A percentile compares a stretch with the other conserved stretches of the same genome.
Conservation (phyloP, 345 rosid species). For the Rhizophora apiculata region DNA sequence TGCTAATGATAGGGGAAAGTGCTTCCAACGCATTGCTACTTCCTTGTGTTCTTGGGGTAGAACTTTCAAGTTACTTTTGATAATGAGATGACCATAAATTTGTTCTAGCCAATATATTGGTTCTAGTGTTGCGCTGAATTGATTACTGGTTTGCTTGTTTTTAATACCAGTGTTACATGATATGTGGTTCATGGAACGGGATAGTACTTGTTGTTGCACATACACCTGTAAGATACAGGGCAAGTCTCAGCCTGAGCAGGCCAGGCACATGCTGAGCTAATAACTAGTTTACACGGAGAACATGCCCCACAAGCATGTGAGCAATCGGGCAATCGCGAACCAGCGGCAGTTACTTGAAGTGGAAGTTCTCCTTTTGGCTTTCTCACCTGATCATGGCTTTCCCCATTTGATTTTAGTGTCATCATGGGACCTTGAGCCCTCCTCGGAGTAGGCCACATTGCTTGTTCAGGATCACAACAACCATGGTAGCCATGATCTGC, state of each 20-base stretch:
- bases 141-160: too few relatives aligned
- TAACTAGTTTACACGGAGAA: slow-evolving; percentile 16
- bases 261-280: slow-evolving; percentile 6
- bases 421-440: background rate
- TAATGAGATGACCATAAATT: too few relatives aligned
- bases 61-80: too few relatives aligned
- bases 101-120: too few relatives aligned
- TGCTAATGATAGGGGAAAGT: too few relatives aligned
- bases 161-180: too few relatives aligned
- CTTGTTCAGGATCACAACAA: too few relatives aligned
- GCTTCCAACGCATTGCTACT: too few relatives aligned
- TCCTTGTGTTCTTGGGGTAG: too few relatives aligned
- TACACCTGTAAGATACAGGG: slow-evolving; percentile 19
- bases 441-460: background rate
- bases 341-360: slow-evolving; percentile 6
- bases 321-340: slow-evolving; percentile 27
- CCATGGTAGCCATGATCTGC: background rate
- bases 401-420: background rate
- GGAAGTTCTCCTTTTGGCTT: background rate
- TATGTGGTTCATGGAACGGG: slow-evolving; percentile 14
- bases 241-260: slow-evolving; percentile 13
- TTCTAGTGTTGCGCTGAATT: too few relatives aligned
- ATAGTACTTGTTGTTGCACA: slow-evolving; percentile 18
- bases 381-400: background rate
- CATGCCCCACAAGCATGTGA: slow-evolving; percentile 24